A percentile compares a stretch with the other conserved stretches of the same genome.
Conservation (phyloP, 2,329 filamentous ascomycete species). For the Alternaria longipes region DNA sequence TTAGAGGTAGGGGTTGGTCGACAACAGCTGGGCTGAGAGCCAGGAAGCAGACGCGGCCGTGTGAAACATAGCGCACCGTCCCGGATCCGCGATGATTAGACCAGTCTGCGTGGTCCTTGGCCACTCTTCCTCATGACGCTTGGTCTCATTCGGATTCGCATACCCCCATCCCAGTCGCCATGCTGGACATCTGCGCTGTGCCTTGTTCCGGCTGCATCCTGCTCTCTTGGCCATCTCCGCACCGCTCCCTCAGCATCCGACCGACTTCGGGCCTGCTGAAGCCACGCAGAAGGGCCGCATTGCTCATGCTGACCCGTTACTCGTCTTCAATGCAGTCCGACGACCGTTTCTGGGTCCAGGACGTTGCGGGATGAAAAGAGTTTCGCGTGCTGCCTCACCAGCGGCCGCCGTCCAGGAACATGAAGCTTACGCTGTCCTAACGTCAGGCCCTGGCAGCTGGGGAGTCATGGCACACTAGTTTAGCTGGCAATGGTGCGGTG, state of each 20-base stretch:
- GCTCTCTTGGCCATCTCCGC: conserved; percentile 33
- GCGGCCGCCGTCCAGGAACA: conserved; percentile 44
- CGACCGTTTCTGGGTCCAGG: conserved; percentile 28
- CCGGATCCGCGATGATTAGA: conserved; percentile 43
- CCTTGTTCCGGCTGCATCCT: conserved; percentile 28
- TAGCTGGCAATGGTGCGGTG: conserved; percentile 37
- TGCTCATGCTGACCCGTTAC: conserved; percentile 9
- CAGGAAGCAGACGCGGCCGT: conserved; percentile 30
- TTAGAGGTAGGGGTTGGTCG: conserved; percentile 1
- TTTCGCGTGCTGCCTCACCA: conserved; percentile 33
- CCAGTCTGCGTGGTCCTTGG: conserved; percentile 19
- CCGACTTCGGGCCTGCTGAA: conserved; percentile 27
- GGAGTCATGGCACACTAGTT: conserved; percentile 34
- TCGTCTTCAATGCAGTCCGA: conserved; percentile 14
- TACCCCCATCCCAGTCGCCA: conserved; percentile 34
- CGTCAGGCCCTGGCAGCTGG: conserved; percentile 26
- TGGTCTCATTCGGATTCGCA: conserved; percentile 25
- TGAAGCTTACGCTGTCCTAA: conserved; percentile 36
- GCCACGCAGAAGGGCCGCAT: conserved; percentile 21
- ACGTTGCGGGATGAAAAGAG: conserved; percentile 21
- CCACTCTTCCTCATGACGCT: conserved; percentile 26
- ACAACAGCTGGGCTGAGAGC: conserved; percentile 10
- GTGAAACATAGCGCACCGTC: conserved; percentile 49
- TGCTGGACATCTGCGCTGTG: conserved; percentile 30
- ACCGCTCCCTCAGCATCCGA: conserved; percentile 27